These are phyloP conservation scores for Colletotrichum costaricense DNA, from an alignment of 2,329 filamentous ascomycete species.

Conservation along the genomic window DNA sequence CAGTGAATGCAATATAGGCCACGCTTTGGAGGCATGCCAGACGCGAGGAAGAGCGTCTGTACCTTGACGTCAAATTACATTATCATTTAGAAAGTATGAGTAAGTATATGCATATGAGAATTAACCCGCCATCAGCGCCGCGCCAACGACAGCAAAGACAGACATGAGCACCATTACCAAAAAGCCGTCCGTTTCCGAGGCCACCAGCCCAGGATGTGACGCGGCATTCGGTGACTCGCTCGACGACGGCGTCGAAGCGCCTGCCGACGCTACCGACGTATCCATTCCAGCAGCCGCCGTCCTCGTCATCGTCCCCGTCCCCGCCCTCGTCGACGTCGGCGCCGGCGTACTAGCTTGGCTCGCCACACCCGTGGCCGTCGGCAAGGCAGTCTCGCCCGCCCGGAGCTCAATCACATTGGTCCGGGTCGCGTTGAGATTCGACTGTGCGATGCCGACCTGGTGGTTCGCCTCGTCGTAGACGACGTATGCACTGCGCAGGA, in stretches of 20 bases:
- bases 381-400: constrained; percentile 50
- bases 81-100: not conserved
- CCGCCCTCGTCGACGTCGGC: not conserved
- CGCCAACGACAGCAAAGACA: constrained; percentile 4
- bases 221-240: constrained; percentile 15
- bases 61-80: not conserved
- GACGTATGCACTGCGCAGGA: constrained; percentile 79
- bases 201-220: not conserved
- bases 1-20: too few species aligned
- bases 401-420: constrained; percentile 59
- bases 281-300: not conserved
- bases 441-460: constrained; percentile 72
- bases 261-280: not conserved
- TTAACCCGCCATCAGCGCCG: not conserved
- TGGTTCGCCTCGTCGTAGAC: constrained; percentile 81
- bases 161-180: not conserved
- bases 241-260: constrained; percentile 3
- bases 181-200: not conserved
- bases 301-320: not conserved
- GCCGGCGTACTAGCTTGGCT: constrained; percentile 5
- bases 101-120: not conserved
- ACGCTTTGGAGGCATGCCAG: not conserved
- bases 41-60: not conserved
- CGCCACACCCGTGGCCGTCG: constrained; percentile 55
- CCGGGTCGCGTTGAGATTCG: constrained; percentile 59